Percentiles rank a stretch among this genome's conserved stretches.
These are phyloP conservation scores for Rhamnella rubrinervis DNA, from an alignment of 331 rosid genomes.

Conservation along the genomic window DNA sequence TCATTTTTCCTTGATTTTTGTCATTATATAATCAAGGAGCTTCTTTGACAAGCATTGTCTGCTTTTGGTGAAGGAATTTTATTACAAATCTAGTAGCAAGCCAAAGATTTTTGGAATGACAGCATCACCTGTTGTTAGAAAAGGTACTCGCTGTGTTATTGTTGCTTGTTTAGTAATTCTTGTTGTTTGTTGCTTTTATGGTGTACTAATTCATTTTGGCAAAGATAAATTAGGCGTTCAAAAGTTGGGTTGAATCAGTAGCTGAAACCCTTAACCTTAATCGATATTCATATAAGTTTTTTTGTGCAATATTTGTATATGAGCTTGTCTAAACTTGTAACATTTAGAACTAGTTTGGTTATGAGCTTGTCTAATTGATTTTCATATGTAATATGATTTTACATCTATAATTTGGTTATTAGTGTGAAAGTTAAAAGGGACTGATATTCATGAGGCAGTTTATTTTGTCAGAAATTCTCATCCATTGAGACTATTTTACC, in stretches of 20 bases:
- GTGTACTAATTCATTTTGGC: background rate
- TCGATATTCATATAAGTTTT: no score
- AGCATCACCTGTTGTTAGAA: slow-evolving; percentile 77
- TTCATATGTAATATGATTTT: no score
- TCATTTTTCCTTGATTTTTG: slow-evolving; percentile 13
- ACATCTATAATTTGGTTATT: no score
- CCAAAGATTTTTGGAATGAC: slow-evolving; percentile 94
- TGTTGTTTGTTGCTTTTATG: background rate
- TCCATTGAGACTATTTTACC: no score
- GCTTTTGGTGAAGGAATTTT: slow-evolving; percentile 70
- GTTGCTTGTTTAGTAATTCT: slow-evolving; percentile 8
- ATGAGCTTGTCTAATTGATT: no score
- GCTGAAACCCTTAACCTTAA: background rate
- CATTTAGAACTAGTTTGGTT: no score
- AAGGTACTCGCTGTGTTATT: slow-evolving; percentile 45
- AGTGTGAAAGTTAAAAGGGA: no score
- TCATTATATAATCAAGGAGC: slow-evolving; percentile 1
- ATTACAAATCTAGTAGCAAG: slow-evolving; percentile 65
- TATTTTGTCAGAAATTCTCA: no score
- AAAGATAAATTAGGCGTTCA: background rate
- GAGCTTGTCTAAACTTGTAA: no score
- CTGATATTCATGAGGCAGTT: no score
- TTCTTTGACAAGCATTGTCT: slow-evolving; percentile 14
- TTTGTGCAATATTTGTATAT: no score
- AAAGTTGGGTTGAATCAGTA: background rate